phyloP scores from a whole-genome alignment of 176 grass and related monocot species.

The Aegilops longissima region DNA sequence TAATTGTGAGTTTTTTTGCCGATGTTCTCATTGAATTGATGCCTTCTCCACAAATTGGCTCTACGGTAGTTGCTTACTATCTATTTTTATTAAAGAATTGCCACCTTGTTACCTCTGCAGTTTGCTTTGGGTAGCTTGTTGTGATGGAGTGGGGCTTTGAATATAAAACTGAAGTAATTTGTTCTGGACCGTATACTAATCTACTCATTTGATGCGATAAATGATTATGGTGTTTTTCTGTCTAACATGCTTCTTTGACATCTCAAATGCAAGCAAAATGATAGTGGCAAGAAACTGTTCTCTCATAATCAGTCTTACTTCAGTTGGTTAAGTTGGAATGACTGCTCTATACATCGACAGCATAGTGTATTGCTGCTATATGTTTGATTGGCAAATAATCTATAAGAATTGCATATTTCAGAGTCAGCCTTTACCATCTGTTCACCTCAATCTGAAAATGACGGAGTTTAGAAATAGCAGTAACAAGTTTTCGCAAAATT shows the following conservation, averaged over 20 bases:
- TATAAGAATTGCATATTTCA: not conserved
- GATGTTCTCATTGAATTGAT: not conserved
- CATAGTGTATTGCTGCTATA: not conserved
- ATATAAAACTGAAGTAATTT: not conserved
- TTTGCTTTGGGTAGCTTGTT: not conserved
- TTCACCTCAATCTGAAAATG: not conserved
- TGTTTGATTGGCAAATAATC: not conserved
- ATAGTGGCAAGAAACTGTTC: not conserved
- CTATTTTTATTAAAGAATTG: not conserved
- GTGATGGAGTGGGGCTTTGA: not conserved
- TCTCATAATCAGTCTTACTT: not conserved
- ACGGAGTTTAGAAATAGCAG: conserved; percentile 9
- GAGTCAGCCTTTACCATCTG: not conserved
- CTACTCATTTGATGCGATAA: not conserved
- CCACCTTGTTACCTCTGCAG: not conserved
- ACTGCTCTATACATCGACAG: not conserved
- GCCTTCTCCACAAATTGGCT: not conserved
- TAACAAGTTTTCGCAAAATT: conserved; percentile 17
- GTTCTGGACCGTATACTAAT: not conserved
- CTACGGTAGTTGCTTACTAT: not conserved
- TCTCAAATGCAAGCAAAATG: not conserved
- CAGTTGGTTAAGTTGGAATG: not conserved
- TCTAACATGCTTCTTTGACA: not conserved
- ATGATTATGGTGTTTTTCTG: not conserved
- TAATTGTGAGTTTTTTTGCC: not conserved